Conservation (phyloP, 805 yeast species). For the Torulaspora franciscae region DNA sequence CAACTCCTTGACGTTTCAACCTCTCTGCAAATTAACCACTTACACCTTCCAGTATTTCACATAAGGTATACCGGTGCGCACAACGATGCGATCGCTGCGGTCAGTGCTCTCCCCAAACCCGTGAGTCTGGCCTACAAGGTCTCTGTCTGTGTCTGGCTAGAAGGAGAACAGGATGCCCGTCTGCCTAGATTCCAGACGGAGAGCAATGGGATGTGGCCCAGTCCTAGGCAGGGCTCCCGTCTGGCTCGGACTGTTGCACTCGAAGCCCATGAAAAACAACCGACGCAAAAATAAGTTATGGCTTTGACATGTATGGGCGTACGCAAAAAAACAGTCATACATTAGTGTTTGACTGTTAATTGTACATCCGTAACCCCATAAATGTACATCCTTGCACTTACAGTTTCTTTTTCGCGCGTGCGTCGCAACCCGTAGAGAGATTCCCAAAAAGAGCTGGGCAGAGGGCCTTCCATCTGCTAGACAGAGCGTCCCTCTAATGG, state of each 20-base stretch:
- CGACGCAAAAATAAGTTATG: no score
- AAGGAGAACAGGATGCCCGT: no score
- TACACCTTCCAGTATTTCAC: constrained; percentile 9
- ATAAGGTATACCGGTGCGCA: not conserved
- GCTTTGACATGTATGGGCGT: no score
- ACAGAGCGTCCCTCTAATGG: not conserved
- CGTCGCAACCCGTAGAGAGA: no score
- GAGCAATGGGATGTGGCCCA: no score
- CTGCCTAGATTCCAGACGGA: no score
- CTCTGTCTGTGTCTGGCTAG: no score
- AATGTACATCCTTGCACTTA: no score
- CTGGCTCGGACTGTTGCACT: not conserved
- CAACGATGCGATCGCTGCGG: not conserved
- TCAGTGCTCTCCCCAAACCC: not conserved
- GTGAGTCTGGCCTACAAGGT: not conserved
- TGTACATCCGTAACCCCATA: no score
- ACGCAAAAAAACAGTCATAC: no score
- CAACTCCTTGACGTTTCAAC: constrained; percentile 10
- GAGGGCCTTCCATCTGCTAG: not conserved
- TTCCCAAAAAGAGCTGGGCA: not conserved
- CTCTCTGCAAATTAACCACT: constrained; percentile 17
- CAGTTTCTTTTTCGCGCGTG: no score
- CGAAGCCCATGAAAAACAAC: not conserved
- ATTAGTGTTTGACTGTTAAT: no score
- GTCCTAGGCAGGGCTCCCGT: not conserved